Conservation (phyloP, 352 stramenopile genomes). For the Peronospora farinosa region DNA sequence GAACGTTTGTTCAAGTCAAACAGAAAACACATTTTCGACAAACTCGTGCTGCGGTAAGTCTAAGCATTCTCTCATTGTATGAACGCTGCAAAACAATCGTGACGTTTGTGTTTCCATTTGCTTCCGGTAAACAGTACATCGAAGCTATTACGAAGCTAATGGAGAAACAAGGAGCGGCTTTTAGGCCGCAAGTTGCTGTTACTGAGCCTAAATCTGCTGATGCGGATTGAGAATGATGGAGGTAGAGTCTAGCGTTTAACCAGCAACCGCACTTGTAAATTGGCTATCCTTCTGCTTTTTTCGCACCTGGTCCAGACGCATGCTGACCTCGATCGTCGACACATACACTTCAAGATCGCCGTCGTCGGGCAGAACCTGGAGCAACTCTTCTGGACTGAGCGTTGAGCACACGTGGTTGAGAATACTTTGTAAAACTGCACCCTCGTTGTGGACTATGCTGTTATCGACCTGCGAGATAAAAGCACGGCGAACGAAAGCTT, state of each 20-base stretch:
- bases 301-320: conserved; percentile 40
- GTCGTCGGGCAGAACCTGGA: conserved; percentile 74
- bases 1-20: conserved; percentile 43
- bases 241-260: conserved; percentile 3
- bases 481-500: conserved; percentile 3
- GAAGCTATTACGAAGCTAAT: conserved; percentile 59
- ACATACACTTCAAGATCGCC: conserved; percentile 71
- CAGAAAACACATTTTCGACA: conserved; percentile 44
- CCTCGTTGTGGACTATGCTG: conserved; percentile 22
- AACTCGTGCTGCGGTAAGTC: conserved; percentile 38
- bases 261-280: conserved; percentile 15
- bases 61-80: neutral
- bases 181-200: conserved; percentile 20
- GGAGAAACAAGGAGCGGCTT: conserved; percentile 40
- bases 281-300: conserved; percentile 27
- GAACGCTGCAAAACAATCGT: conserved; percentile 1
- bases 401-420: conserved; percentile 65
- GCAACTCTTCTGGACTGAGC: conserved; percentile 65
- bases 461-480: conserved; percentile 4
- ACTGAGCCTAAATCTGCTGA: conserved; percentile 15
- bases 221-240: conserved; percentile 15
- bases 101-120: conserved; percentile 4
- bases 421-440: conserved; percentile 50
- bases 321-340: conserved; percentile 60
- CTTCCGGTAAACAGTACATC: conserved; percentile 42